A percentile compares a stretch with the other conserved stretches of the same genome.
Evolutionary conservation across 768 basidiomycete species (phyloP).

Genomic region (Russula sp.): DNA sequence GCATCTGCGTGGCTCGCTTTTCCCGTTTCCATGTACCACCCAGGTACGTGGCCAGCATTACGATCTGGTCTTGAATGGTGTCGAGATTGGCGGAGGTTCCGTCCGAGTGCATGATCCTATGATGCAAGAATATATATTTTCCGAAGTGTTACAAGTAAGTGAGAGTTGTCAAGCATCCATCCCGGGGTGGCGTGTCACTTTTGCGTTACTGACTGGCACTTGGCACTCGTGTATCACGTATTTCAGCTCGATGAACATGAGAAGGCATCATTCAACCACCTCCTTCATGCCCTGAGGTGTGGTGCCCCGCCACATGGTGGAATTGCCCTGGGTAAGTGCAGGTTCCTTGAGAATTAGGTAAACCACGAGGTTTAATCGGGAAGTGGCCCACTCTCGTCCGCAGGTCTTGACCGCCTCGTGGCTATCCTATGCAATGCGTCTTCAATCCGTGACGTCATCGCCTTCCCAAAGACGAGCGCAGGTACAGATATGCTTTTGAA

Average conservation of each 20-base stretch:
- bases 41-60: conserved; percentile 94
- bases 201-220: background rate
- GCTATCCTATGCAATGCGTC: conserved; percentile 79
- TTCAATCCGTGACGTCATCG: conserved; percentile 93
- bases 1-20: conserved; percentile 5
- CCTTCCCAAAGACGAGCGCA: conserved; percentile 85
- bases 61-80: conserved; percentile 89
- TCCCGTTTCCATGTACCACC: background rate
- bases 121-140: conserved; percentile 82
- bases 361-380: background rate
- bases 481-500: conserved; percentile 86
- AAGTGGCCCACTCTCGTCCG: background rate
- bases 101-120: conserved; percentile 84
- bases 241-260: conserved; percentile 65
- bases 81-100: conserved; percentile 90
- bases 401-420: conserved; percentile 92
- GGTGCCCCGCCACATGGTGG: conserved; percentile 96
- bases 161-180: background rate
- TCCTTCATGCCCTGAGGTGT: conserved; percentile 78
- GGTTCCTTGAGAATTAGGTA: background rate
- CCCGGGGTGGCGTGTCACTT: background rate
- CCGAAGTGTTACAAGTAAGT: conserved; percentile 63
- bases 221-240: conserved; percentile 1
- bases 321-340: conserved; percentile 71
- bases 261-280: conserved; percentile 69